Percentiles rank a stretch among this genome's conserved stretches.
phyloP scores from a whole-genome alignment of 2,329 filamentous ascomycete genomes.

The Emmonsia crescens region DNA sequence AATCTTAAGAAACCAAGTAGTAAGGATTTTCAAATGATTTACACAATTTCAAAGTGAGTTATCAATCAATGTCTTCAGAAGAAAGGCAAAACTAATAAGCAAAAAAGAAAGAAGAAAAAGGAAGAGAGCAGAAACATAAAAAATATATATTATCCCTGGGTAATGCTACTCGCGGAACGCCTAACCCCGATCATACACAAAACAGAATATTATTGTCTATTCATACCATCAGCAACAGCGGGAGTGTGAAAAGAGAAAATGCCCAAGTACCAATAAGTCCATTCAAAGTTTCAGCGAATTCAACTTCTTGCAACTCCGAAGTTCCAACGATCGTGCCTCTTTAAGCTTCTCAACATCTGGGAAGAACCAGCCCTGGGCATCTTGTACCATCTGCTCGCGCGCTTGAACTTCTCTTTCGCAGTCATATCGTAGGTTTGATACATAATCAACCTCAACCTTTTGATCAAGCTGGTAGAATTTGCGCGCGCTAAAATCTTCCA shows the following conservation, averaged over 20 bases:
- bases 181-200: constrained; percentile 3
- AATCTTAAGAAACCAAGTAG: not conserved
- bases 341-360: constrained; percentile 70
- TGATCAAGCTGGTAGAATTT: constrained; percentile 68
- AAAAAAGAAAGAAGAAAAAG: not conserved
- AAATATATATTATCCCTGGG: constrained; percentile 1
- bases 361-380: constrained; percentile 80
- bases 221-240: constrained; percentile 4
- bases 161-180: constrained; percentile 1
- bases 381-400: constrained; percentile 58
- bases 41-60: not conserved
- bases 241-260: constrained; percentile 2
- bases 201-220: constrained; percentile 4
- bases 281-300: constrained; percentile 20
- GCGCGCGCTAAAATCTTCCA: constrained; percentile 55
- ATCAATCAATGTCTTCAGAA: not conserved
- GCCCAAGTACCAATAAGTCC: not conserved
- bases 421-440: constrained; percentile 54
- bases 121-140: not conserved
- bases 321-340: constrained; percentile 51
- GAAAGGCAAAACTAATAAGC: not conserved
- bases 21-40: not conserved
- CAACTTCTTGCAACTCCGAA: constrained; percentile 49
- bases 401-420: constrained; percentile 64
- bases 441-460: constrained; percentile 61